Base-by-base conservation (phyloP, 805 yeast genomes). In the Sungouiozyma ichnusensis region DNA sequence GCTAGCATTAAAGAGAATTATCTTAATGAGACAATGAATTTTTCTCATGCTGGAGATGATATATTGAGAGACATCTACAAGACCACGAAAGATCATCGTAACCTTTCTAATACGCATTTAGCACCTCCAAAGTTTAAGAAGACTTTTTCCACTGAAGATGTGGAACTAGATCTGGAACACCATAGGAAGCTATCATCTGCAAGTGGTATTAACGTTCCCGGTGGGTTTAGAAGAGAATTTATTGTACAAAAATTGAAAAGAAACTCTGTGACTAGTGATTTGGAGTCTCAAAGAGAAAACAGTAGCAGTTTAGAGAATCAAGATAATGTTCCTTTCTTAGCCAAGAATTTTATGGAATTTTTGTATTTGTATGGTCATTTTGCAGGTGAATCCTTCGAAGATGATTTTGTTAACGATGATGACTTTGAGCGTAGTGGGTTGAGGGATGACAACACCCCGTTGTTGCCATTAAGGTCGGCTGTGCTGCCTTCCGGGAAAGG, bases 361-460 rank as follows among this genome's bases (percentile, higher is more conserved):
- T 65, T 84, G 37, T 78, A 83, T 48, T 70, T 84, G 6, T 84
- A 84, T 60, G 94, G 94, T 5, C 90, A 84, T 65, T 84, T 84
- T 62, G 92, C 92, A 2, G 94, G 94, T 56, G 92, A 83, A 60
- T 76, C 79, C 33, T 69, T 83, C 41, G 90, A 81, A 52, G 82
- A 77, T 53, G 87, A 78, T 53, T 74, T 67, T 41, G 52, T 57
- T 44, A 51, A 67, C 64, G 56, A 55, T 19, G 77, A 69, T 37
- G 76, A 69, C 36, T 41, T 38, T 13, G 45, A 38, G 13, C 38
- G 20, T 38, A 41, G 41, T 46, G 55, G 27, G 14, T 6, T 19
- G 15, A 16, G 29, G 3, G 53, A 59, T 33, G 67, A 63, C 38
- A 44, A 35, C 8, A 43, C 57, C 1, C 57, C 65, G 1, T 45